phyloP scores from a whole-genome alignment of 192 early-diverging fungal species.

The Funneliformis mosseae region DNA sequence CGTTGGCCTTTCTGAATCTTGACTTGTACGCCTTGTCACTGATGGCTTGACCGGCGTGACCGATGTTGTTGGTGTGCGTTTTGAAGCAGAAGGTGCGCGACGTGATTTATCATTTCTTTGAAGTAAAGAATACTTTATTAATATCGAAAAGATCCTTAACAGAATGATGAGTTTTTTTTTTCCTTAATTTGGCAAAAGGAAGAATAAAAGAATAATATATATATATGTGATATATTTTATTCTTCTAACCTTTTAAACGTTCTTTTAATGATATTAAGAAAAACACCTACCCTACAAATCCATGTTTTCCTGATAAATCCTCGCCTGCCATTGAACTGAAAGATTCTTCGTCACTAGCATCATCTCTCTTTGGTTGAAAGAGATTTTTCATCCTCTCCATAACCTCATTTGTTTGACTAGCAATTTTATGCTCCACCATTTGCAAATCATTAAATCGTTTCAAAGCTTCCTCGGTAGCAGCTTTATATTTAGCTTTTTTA shows the following conservation, averaged over 20 bases:
- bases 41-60: constrained; percentile 3
- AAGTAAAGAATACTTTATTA: background rate
- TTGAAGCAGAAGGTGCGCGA: constrained; percentile 4
- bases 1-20: background rate
- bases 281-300: background rate
- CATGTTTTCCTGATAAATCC: constrained; percentile 1
- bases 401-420: constrained; percentile 15
- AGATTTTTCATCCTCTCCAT: constrained; percentile 18
- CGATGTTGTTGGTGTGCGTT: background rate
- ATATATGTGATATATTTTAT: background rate
- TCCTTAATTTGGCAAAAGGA: background rate
- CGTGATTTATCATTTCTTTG: background rate
- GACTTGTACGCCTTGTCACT: background rate
- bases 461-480: constrained; percentile 11
- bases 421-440: constrained; percentile 18
- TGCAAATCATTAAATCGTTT: constrained; percentile 28
- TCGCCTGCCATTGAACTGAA: background rate
- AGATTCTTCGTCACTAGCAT: constrained; percentile 17
- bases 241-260: background rate
- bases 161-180: background rate
- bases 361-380: background rate
- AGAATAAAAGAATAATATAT: background rate
- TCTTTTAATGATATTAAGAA: background rate
- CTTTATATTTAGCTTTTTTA: constrained; percentile 20
- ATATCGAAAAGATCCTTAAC: background rate